phyloP scores from a whole-genome alignment of 768 basidiomycete species.

The Lentinus brumalis region DNA sequence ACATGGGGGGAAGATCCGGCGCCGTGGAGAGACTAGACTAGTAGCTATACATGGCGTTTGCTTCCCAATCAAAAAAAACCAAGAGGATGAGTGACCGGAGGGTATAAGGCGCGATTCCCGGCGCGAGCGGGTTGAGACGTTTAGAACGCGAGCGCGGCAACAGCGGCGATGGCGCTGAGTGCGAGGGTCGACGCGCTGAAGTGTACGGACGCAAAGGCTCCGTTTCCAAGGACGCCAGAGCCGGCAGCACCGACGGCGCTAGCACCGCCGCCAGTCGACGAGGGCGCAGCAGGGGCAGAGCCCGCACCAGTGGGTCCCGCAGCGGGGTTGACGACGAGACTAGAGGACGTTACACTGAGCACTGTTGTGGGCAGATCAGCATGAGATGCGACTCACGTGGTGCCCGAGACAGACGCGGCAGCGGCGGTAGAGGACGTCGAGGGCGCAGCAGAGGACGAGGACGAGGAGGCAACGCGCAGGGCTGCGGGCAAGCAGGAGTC shows the following conservation, averaged over 20 bases:
- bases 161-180: slow-evolving; percentile 23
- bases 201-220: slow-evolving; percentile 28
- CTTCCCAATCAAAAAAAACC: slow-evolving; percentile 11
- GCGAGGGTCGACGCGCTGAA: slow-evolving; percentile 28
- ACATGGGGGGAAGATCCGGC: slow-evolving; percentile 17
- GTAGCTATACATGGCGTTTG: slow-evolving; percentile 23
- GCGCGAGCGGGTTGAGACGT: slow-evolving; percentile 10
- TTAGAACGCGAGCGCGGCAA: slow-evolving; percentile 26
- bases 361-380: slow-evolving; percentile 4
- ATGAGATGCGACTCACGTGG: slow-evolving; percentile 18
- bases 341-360: not conserved
- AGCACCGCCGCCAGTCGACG: slow-evolving; percentile 14
- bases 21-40: slow-evolving; percentile 21
- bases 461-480: slow-evolving; percentile 1
- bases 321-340: slow-evolving; percentile 18
- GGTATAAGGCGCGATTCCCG: slow-evolving; percentile 16
- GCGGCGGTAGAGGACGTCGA: too few relatives aligned
- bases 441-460: too few relatives aligned
- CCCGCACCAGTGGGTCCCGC: slow-evolving; percentile 19
- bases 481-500: slow-evolving; percentile 38
- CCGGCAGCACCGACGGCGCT: slow-evolving; percentile 37
- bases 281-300: slow-evolving; percentile 20
- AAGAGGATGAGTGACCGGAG: slow-evolving; percentile 2
- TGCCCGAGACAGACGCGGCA: not conserved
- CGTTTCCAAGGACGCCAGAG: slow-evolving; percentile 30